Evolutionary conservation across 140 eudicot genomes (phyloP).

Genomic region (Flaveria floridana): DNA sequence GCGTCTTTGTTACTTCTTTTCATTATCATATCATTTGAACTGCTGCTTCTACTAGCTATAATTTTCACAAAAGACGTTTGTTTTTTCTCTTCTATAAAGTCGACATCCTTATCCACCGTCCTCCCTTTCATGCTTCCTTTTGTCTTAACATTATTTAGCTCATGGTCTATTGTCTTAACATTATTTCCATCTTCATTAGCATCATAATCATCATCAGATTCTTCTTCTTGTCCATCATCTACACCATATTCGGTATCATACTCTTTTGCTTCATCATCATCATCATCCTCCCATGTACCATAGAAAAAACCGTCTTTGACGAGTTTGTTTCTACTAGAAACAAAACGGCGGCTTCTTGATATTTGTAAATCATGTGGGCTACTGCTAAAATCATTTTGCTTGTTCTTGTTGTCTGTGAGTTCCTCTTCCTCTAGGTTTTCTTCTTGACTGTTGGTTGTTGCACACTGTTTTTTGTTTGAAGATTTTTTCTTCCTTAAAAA

Average conservation of each 20-base stretch:
- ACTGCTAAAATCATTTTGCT: slow-evolving; percentile 21
- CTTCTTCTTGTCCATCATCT: neutral
- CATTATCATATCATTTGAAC: slow-evolving; percentile 33
- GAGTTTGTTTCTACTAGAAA: slow-evolving; percentile 18
- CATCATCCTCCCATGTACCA: neutral
- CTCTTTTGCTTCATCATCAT: neutral
- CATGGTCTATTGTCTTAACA: neutral
- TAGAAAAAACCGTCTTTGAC: neutral
- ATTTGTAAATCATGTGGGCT: slow-evolving; percentile 5
- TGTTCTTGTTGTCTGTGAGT: slow-evolving; percentile 23
- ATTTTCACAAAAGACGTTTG: slow-evolving; percentile 19
- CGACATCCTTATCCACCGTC: slow-evolving; percentile 18
- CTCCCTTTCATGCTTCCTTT: slow-evolving; percentile 11
- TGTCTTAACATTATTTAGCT: slow-evolving; percentile 6
- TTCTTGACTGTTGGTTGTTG: slow-evolving; percentile 6
- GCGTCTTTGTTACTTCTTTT: slow-evolving; percentile 29
- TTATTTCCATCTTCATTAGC: slow-evolving; percentile 8
- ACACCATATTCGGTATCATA: neutral
- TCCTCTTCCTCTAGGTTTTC: slow-evolving; percentile 33
- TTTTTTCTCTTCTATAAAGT: slow-evolving; percentile 30
- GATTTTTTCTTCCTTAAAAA: slow-evolving; percentile 22
- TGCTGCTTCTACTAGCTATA: slow-evolving; percentile 33
- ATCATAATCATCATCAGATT: slow-evolving; percentile 6
- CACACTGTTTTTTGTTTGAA: slow-evolving; percentile 21
- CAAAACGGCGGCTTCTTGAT: slow-evolving; percentile 18